Base-by-base conservation (phyloP, 2,329 filamentous ascomycete genomes). In the Claviceps arundinis region DNA sequence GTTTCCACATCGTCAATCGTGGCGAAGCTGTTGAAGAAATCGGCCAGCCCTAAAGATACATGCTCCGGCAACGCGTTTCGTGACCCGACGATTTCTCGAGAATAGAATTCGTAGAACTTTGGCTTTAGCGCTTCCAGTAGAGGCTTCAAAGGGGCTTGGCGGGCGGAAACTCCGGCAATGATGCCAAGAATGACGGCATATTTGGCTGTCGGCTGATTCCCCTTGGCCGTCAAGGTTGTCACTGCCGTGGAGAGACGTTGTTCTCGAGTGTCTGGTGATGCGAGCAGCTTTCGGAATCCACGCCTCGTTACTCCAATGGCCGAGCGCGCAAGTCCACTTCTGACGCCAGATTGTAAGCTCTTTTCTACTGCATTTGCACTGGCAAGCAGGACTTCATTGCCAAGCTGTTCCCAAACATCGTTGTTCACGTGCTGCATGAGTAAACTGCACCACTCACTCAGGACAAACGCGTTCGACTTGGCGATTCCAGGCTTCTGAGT, bases 401-500 rank as follows among this genome's bases (percentile, higher is more conserved):
- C 79, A 65, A 82, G 82, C 61, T 73, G 73, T 49, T 80, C 77
- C 84, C 82, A 89, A 44, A 78, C 66, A 9, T 75, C 64, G 16
- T 78, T 75, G 37, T 78, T 78, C 26, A 89, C 73, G 53, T 84
- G 76, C 61, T 90, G 82, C 59, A 95, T 78, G 49, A 96, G 70
- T 53, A 91, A 67, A 54, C 85, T 86, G 66, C 83, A 89, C 91
- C 91, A 98, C 67, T 95, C 88, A 14, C 93, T 77, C 59, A 98
- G 73, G 48, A 95, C 88, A 64, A 96, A 95, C 5, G 89, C 87
- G 67, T 82, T 94, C 44, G 78, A 80, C 16, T 85, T 72, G 37
- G 91, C 88, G 60, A 97, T 83, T 56, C 81, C 83, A 17, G 77
- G 72, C 66, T 95, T 96, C 56, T 79, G 75, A 14, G 84, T 80